Percentiles rank a stretch among this genome's conserved stretches.
Evolutionary conservation across 2,329 filamentous ascomycete species (phyloP).

Genomic region (Bertia moriformis): DNA sequence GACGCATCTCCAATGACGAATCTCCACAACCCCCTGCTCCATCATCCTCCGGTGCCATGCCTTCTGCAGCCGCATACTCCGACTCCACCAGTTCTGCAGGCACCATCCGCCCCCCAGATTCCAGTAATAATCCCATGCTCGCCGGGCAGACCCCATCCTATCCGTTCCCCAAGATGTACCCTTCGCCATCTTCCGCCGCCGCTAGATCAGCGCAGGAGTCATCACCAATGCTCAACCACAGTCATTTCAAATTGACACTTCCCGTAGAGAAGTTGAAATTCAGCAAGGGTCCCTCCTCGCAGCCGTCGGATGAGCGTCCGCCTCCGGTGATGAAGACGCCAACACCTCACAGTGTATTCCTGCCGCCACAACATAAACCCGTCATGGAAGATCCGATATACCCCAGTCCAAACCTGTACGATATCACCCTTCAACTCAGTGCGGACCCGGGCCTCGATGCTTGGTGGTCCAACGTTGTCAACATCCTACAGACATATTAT

Average conservation of each 20-base stretch:
- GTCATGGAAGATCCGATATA: constrained; percentile 27
- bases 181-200: constrained; percentile 6
- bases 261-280: not conserved
- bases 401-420: constrained; percentile 43
- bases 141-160: constrained; percentile 34
- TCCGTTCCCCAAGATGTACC: constrained; percentile 34
- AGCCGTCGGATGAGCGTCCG: not conserved
- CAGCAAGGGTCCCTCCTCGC: not conserved
- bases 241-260: not conserved
- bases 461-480: constrained; percentile 45
- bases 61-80: not conserved
- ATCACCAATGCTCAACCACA: not conserved
- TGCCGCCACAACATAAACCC: constrained; percentile 10
- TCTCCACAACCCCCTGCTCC: constrained; percentile 9
- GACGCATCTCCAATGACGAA: constrained; percentile 25
- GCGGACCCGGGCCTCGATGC: constrained; percentile 42
- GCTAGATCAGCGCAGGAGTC: constrained; percentile 4
- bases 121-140: not conserved
- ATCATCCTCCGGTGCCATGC: not conserved
- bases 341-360: constrained; percentile 1
- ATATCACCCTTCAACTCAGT: constrained; percentile 37
- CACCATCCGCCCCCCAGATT: not conserved
- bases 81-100: not conserved
- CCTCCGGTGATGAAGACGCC: not conserved
- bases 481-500: constrained; percentile 38